Percentiles rank a stretch among this genome's conserved stretches.
These are phyloP conservation scores for Alternaria postmessia DNA, from an alignment of 2,329 filamentous ascomycete species.

Conservation along the genomic window DNA sequence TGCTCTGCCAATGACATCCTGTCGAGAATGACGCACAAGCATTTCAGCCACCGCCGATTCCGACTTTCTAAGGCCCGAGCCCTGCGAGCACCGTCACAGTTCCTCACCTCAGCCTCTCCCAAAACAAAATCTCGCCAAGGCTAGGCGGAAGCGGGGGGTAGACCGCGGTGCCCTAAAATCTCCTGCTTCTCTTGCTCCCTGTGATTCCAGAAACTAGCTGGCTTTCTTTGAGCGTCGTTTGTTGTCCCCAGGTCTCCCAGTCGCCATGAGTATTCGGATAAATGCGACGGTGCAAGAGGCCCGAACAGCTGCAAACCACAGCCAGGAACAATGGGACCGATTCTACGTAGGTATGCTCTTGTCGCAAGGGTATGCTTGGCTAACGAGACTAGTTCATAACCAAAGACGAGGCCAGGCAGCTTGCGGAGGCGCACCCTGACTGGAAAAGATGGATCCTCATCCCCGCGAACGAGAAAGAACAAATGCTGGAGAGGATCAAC, in stretches of 20 bases:
- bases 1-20: slow-evolving; percentile 42
- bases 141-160: slow-evolving; percentile 49
- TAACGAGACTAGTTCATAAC: slow-evolving; percentile 48
- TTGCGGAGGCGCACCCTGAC: slow-evolving; percentile 47
- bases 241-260: slow-evolving; percentile 27
- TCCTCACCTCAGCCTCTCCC: slow-evolving; percentile 49
- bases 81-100: slow-evolving; percentile 48
- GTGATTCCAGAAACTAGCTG: slow-evolving; percentile 40
- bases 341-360: slow-evolving; percentile 45
- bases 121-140: slow-evolving; percentile 50
- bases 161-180: slow-evolving; percentile 49
- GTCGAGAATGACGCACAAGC: slow-evolving; percentile 49
- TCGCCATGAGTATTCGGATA: slow-evolving; percentile 50
- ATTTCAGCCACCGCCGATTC: slow-evolving; percentile 51
- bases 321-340: slow-evolving; percentile 49
- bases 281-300: slow-evolving; percentile 50
- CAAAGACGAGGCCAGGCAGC: slow-evolving; percentile 48
- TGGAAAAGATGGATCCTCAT: slow-evolving; percentile 51
- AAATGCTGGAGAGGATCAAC: slow-evolving; percentile 48
- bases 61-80: slow-evolving; percentile 49
- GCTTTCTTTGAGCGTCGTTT: slow-evolving; percentile 31
- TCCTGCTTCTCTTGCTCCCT: slow-evolving; percentile 45
- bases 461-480: slow-evolving; percentile 48
- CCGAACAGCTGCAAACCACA: slow-evolving; percentile 46
- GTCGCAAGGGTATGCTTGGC: slow-evolving; percentile 22